Percentiles rank a stretch among this genome's conserved stretches.
These are phyloP conservation scores for Drosera capensis DNA, from an alignment of 148 eudicot species.

Conservation along the genomic window DNA sequence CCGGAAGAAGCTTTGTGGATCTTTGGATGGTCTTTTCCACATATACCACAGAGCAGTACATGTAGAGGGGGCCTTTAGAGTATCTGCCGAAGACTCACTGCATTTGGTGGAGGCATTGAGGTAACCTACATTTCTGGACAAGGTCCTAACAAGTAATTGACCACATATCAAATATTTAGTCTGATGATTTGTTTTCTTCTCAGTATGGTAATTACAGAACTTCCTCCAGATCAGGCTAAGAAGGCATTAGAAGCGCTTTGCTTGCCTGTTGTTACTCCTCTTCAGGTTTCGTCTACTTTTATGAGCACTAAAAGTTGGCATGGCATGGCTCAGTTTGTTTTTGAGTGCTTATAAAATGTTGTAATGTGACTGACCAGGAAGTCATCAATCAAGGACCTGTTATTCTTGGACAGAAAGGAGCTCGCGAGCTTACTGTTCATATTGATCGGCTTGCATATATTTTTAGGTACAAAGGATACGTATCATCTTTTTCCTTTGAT, in stretches of 20 bases:
- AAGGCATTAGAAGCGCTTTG: conserved; percentile 87
- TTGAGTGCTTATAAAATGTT: not conserved
- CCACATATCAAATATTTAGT: not conserved
- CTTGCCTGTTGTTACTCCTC: conserved; percentile 78
- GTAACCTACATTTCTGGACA: conserved; percentile 18
- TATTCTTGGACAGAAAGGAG: conserved; percentile 58
- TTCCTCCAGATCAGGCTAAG: conserved; percentile 94
- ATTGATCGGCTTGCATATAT: conserved; percentile 95
- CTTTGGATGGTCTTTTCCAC: conserved; percentile 86
- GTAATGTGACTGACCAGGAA: conserved; percentile 43
- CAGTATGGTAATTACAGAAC: conserved; percentile 94
- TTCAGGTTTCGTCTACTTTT: conserved; percentile 43
- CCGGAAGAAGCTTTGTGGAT: conserved; percentile 83
- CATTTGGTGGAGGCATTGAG: conserved; percentile 94
- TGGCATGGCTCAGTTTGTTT: too few relatives aligned
- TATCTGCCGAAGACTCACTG: conserved; percentile 91
- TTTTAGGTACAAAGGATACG: conserved; percentile 45
- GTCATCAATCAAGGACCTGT: conserved; percentile 83
- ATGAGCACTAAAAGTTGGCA: conserved; percentile 3
- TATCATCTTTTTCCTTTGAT: conserved; percentile 2
- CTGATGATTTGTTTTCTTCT: conserved; percentile 14
- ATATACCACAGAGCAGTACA: conserved; percentile 78
- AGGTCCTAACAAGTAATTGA: not conserved
- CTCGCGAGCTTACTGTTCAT: conserved; percentile 94
- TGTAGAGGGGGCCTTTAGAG: conserved; percentile 74